Base-by-base conservation (phyloP, 2,329 filamentous ascomycete species). In the Fusarium sp. region DNA sequence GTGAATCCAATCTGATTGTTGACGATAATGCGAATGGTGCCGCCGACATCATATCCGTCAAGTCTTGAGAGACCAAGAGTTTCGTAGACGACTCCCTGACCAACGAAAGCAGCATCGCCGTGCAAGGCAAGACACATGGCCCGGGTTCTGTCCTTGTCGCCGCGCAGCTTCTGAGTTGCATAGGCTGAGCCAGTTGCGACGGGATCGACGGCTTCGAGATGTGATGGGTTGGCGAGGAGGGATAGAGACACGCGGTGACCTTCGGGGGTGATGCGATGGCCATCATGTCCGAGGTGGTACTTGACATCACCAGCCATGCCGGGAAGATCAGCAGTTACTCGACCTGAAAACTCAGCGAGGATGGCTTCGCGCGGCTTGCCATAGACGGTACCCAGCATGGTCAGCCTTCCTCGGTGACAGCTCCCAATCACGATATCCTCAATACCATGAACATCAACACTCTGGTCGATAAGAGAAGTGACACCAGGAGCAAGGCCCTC, bases 1-100 rank as follows among this genome's bases (percentile, higher is more conserved):
- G 97, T 99, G 89, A 99, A 98, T 83, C 97, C 97, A 82, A 99
- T 98, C 88, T 99, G 97, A 89, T 99, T 98, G 91, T 99, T 98
- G 77, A 98, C 95, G 69, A 99, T 92, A 74, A 98, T 88, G 86
- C 98, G 96, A 78, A 99, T 94, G 58, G 97, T 98, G 81, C 97
- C 97, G 79, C 97, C 96, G 62, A 96, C 98, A 43, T 97, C 97
- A 86, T 98, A 99, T 75, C 93, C 94, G 22, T 96, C 96, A 24
- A 99, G 91, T 52, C 94, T 93, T 85, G 97, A 93, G 91, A 99
- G 97, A 69, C 97, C 97, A 85, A 99, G 93, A 78, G 95, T 98
- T 85, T 99, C 97, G 85, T 99, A 98, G 69, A 98, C 97, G 70
- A 98, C 89, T 86, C 97, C 97, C 86, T 99, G 97, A 39, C 92